Base-by-base conservation (phyloP, 169 alveolate species). In the Plasmodium coatneyi region DNA sequence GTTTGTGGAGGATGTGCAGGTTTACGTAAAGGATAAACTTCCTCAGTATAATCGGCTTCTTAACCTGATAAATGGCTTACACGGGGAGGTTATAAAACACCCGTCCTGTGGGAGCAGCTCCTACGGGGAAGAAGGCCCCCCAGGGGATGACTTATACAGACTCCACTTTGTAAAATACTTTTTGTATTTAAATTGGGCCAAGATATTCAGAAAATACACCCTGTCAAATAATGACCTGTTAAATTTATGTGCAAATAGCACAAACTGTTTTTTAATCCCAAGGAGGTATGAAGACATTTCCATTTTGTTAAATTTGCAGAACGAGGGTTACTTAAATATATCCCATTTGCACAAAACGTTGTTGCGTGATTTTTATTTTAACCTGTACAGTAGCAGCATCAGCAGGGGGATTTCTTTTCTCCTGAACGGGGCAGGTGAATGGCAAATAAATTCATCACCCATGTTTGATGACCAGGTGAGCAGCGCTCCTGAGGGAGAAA, bases 101-200 rank as follows among this genome's bases (percentile, higher is more conserved):
- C 19, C 34, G 4, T 43, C 10, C 3, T 16, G 34, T 22, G 52
- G 56, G 54, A 71, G 30, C 76, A 28, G 36, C 60, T 49, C 60
- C 60, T 12, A 43, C 52, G 5, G 54, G 25, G 71, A 34, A 16
- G 56, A 30, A 3, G 81, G 16, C 7, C 72, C 14, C n/a, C 5
- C 22, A 10, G 36, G 39, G 30, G 94, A 89, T 4, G 94, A 89
- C 32, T 71, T 71, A 56, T 79, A 89, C 36, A 78, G 90, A 19
- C 71, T 89, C 14, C 94, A 89, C 71, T 89, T 89, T 89, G 72
- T 89, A 16, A 89, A 89, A 79, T 89, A 89, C 81, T 89, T 79
- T 78, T 60, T 89, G 82, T 89, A 56, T 52, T 41, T 89, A 89
- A 89, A 89, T 72, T 78, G 80, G 80, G n/a, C 41, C 30, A 56